A percentile compares a stretch with the other conserved stretches of the same genome.
phyloP scores from a whole-genome alignment of 495 filamentous ascomycete species.

The Aspergillus homomorphus region DNA sequence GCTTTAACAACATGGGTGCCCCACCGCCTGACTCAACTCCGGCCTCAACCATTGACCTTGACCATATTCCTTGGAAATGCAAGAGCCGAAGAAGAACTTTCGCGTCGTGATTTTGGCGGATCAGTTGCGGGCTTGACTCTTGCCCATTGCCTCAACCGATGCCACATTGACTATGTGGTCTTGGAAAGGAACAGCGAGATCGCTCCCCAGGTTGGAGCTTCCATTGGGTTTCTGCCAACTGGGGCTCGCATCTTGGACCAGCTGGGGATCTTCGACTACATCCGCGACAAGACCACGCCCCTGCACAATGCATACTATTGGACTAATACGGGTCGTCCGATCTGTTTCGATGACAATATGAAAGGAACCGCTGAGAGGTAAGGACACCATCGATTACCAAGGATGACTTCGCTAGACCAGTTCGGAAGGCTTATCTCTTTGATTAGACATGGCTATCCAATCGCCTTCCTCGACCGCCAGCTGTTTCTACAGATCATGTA shows the following conservation, averaged over 20 bases:
- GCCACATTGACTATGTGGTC: conserved; percentile 39
- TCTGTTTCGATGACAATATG: not conserved
- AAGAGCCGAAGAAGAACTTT: too few relatives aligned
- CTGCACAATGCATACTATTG: not conserved
- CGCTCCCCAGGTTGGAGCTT: conserved; percentile 38
- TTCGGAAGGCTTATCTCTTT: not conserved
- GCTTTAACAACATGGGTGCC: too few relatives aligned
- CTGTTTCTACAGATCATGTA: conserved; percentile 27
- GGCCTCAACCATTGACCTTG: too few relatives aligned
- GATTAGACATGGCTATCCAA: conserved; percentile 16
- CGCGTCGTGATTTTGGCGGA: too few relatives aligned
- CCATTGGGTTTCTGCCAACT: conserved; percentile 32
- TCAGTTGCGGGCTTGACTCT: too few relatives aligned
- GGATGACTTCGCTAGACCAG: not conserved
- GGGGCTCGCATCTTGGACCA: conserved; percentile 49
- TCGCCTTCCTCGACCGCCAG: conserved; percentile 30
- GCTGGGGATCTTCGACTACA: conserved; percentile 41
- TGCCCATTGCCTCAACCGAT: too few relatives aligned
- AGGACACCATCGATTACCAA: too few relatives aligned
- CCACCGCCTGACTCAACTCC: too few relatives aligned
- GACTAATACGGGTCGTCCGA: not conserved
- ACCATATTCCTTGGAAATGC: too few relatives aligned
- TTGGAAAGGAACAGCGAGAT: conserved; percentile 40
- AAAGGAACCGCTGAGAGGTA: not conserved
- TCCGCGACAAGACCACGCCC: conserved; percentile 19